A percentile compares a stretch with the other conserved stretches of the same genome.
phyloP scores from a whole-genome alignment of 805 yeast genomes.

The Komagataella kurtzmanii region DNA sequence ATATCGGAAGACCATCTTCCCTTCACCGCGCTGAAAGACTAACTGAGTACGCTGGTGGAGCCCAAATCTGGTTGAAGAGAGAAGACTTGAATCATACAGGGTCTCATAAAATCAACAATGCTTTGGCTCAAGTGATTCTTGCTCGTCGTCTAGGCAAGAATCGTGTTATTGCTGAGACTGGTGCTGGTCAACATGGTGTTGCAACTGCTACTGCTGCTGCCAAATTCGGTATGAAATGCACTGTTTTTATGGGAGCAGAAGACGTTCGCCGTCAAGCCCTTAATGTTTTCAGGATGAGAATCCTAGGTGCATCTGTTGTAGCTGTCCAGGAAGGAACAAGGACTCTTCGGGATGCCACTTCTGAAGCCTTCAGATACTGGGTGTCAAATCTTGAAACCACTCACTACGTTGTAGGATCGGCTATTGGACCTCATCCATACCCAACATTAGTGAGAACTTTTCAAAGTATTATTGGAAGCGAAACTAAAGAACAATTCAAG shows the following conservation, averaged over 20 bases:
- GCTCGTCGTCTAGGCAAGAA: constrained; percentile 71
- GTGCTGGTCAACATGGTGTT: constrained; percentile 92
- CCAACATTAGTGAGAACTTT: constrained; percentile 96
- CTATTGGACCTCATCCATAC: constrained; percentile 98
- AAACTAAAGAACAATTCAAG: constrained; percentile 83
- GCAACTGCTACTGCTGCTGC: constrained; percentile 92
- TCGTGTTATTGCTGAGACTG: constrained; percentile 77
- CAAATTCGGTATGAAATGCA: constrained; percentile 85
- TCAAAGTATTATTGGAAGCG: constrained; percentile 94
- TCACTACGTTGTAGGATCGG: constrained; percentile 94
- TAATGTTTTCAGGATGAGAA: constrained; percentile 94
- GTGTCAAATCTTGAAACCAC: constrained; percentile 77
- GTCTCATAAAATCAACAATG: constrained; percentile 78
- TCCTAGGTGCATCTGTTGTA: constrained; percentile 90
- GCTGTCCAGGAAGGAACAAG: constrained; percentile 91
- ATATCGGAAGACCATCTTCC: constrained; percentile 94
- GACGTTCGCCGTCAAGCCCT: constrained; percentile 97
- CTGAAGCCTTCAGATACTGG: constrained; percentile 95
- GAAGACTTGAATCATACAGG: constrained; percentile 92
- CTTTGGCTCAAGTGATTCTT: constrained; percentile 67
- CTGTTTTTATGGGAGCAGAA: constrained; percentile 97
- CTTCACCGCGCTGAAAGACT: constrained; percentile 86
- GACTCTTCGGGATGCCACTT: constrained; percentile 94
- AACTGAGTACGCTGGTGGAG: constrained; percentile 86
- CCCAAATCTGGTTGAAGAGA: constrained; percentile 94